Percentiles rank a stretch among this genome's conserved stretches.
Evolutionary conservation across 352 stramenopile species (phyloP).

Genomic region (Phytophthora syringae): DNA sequence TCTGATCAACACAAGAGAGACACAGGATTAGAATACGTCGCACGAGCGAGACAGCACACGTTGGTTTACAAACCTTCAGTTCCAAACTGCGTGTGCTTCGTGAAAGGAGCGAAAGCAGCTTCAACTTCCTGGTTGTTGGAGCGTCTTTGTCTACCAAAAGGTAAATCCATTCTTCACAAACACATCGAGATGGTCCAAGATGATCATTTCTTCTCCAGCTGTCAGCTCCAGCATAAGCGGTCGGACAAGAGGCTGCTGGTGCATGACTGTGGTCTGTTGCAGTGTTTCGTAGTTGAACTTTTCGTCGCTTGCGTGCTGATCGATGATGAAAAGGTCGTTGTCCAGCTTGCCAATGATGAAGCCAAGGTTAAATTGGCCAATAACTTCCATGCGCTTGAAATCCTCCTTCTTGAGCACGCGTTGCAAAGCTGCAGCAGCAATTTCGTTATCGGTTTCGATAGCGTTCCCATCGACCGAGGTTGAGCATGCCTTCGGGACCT

Average conservation of each 20-base stretch:
- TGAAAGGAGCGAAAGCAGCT: constrained; percentile 86
- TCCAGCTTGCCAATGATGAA: constrained; percentile 95
- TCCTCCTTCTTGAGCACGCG: constrained; percentile 91
- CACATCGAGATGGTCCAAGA: constrained; percentile 93
- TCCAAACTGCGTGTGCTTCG: constrained; percentile 88
- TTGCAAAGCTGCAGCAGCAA: constrained; percentile 58
- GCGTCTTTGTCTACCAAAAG: constrained; percentile 56
- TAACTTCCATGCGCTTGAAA: constrained; percentile 92
- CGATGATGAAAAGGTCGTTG: constrained; percentile 97
- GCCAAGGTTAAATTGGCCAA: constrained; percentile 98
- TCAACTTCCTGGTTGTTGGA: constrained; percentile 63
- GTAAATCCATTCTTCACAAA: constrained; percentile 97
- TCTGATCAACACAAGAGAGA: constrained; percentile 46
- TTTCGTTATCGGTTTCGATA: constrained; percentile 44
- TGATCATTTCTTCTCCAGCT: constrained; percentile 93
- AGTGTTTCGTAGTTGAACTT: constrained; percentile 82
- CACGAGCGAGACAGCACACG: background rate
- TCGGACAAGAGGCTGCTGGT: constrained; percentile 95
- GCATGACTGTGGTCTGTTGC: constrained; percentile 90
- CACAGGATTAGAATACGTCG: background rate
- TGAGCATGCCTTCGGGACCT: constrained; percentile 52
- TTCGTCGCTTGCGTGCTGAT: constrained; percentile 99
- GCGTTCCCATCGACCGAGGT: constrained; percentile 16
- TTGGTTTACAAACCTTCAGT: constrained; percentile 55
- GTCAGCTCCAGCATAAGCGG: constrained; percentile 93